Percentiles rank a stretch among this genome's conserved stretches.
Evolutionary conservation across 2,329 filamentous ascomycete genomes (phyloP).

Genomic region (Phialocephala sp.): DNA sequence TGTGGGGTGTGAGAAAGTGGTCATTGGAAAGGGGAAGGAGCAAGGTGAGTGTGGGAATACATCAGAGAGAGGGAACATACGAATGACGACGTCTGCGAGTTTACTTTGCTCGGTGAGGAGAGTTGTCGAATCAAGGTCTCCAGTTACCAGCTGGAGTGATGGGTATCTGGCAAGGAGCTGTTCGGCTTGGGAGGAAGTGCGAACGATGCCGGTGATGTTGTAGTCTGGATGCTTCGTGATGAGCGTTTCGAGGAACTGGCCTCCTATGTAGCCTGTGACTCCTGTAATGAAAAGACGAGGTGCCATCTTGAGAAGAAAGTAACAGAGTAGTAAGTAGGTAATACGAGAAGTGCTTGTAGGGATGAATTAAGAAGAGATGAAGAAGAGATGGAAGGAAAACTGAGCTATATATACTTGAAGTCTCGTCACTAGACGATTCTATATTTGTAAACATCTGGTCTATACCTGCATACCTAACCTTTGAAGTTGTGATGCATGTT

Average conservation of each 20-base stretch:
- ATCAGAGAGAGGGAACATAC: constrained; percentile 11
- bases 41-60: too few species aligned
- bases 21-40: neutral
- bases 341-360: neutral
- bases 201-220: constrained; percentile 27
- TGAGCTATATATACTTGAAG: neutral
- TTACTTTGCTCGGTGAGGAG: constrained; percentile 24
- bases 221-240: constrained; percentile 25
- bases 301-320: constrained; percentile 23
- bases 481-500: neutral
- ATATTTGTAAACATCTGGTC: neutral
- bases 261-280: constrained; percentile 31
- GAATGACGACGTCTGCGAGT: constrained; percentile 27
- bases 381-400: neutral
- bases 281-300: constrained; percentile 30
- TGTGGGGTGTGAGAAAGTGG: constrained; percentile 1
- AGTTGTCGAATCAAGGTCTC: constrained; percentile 23
- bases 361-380: neutral
- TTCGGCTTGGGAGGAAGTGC: constrained; percentile 24
- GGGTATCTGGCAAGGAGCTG: constrained; percentile 24
- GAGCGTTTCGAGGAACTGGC: constrained; percentile 23
- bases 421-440: neutral
- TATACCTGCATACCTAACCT: neutral
- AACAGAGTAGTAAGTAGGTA: neutral
- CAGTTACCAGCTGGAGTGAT: constrained; percentile 21